Evolutionary conservation across 192 early-diverging fungal genomes (phyloP).

Genomic region (Coemansia sp.): DNA sequence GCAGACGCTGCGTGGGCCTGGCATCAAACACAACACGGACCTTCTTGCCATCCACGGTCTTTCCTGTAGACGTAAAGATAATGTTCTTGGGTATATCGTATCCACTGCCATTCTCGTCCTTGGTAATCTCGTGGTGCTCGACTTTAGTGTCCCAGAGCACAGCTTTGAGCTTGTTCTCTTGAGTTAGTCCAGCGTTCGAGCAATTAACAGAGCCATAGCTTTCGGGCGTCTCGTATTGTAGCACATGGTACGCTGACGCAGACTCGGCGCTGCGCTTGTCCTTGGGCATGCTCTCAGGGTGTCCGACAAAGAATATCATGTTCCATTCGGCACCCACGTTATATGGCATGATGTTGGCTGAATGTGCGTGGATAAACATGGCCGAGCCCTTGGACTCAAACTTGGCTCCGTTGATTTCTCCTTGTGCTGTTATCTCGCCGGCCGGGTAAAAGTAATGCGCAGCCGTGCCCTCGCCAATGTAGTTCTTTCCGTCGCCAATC

Average conservation of each 20-base stretch:
- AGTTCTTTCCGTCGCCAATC: constrained; percentile 77
- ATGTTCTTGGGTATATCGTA: constrained; percentile 77
- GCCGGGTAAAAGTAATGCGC: constrained; percentile 83
- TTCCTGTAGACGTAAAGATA: constrained; percentile 74
- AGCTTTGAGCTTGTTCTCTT: constrained; percentile 63
- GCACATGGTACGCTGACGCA: constrained; percentile 47
- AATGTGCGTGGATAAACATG: constrained; percentile 81
- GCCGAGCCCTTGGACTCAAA: constrained; percentile 64
- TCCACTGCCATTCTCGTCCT: constrained; percentile 75
- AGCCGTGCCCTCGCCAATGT: constrained; percentile 65
- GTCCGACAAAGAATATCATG: constrained; percentile 73
- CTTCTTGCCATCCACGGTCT: constrained; percentile 66
- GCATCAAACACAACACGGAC: constrained; percentile 66
- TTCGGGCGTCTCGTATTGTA: constrained; percentile 78
- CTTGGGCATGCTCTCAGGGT: constrained; percentile 59
- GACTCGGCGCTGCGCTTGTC: constrained; percentile 46
- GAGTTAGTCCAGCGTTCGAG: constrained; percentile 71
- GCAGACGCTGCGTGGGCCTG: constrained; percentile 60
- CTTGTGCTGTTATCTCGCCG: constrained; percentile 65
- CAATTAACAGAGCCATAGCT: constrained; percentile 65
- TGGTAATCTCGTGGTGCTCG: constrained; percentile 57
- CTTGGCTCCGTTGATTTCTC: constrained; percentile 67
- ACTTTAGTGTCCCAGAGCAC: constrained; percentile 75
- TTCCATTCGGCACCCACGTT: constrained; percentile 82
- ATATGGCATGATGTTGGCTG: constrained; percentile 79